A percentile compares a stretch with the other conserved stretches of the same genome.
These are phyloP conservation scores for Dentipellis fragilis DNA, from an alignment of 768 basidiomycete genomes.

Conservation along the genomic window DNA sequence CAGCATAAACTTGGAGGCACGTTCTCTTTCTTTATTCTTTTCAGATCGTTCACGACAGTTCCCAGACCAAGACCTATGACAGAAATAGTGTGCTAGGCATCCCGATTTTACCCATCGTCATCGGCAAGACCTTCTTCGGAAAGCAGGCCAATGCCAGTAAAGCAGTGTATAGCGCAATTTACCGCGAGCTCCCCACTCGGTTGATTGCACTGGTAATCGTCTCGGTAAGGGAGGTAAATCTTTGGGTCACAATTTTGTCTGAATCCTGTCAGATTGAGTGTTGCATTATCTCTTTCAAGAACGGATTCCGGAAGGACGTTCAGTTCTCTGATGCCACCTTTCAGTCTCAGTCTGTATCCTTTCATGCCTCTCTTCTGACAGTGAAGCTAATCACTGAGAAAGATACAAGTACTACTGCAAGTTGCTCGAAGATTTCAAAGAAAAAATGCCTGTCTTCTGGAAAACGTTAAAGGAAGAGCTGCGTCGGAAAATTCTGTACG, in stretches of 20 bases:
- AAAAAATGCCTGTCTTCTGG: neutral
- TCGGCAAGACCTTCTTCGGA: neutral
- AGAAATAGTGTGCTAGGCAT: neutral
- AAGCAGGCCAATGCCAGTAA: neutral
- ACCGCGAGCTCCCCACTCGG: neutral
- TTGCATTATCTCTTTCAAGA: neutral
- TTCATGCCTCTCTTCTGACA: neutral
- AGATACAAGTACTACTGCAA: neutral
- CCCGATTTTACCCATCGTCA: neutral
- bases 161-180: neutral
- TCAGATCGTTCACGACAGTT: neutral
- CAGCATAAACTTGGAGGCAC: neutral
- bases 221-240: neutral
- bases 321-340: neutral
- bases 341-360: neutral
- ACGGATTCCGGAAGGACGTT: neutral
- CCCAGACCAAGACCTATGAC: neutral
- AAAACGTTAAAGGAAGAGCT: neutral
- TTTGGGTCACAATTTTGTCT: neutral
- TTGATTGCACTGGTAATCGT: neutral
- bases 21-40: neutral
- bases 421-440: neutral
- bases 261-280: neutral
- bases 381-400: neutral
- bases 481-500: too few relatives aligned